Evolutionary conservation across 176 grass and related monocot genomes (phyloP), one percentile per base, ranked within the genome.

Genomic region (Alopecurus myosuroides): DNA sequence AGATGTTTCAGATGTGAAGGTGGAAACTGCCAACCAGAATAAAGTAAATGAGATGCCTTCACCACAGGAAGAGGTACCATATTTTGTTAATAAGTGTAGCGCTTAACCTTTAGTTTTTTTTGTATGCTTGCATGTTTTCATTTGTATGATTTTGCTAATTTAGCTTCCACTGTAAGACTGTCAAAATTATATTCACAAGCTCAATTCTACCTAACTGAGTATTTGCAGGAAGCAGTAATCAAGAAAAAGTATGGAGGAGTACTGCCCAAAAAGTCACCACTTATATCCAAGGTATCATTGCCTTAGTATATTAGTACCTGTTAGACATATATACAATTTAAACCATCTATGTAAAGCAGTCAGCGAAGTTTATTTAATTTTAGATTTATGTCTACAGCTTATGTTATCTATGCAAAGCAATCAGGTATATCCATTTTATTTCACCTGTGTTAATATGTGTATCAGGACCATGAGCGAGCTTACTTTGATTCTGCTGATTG

Each of bases 401-500:
- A 36, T 26, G 31, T 35, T 5, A 8, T 81, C 40, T 55, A 23
- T 25, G 23, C 41, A 28, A 11, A 88, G 26, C 81, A 78, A 2
- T 72, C 31, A 86, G 56, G 41, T 15, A 79, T 79, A 68, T 73
- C 70, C 5, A 37, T 74, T 22, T 58, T 35, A 17, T 26, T 77
- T 86, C 49, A 75, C 34, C 18, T 53, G 28, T 86, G 48, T 75
- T 69, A 18, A 74, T 82, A 49, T 91, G 22, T 71, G 40, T 79
- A 42, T 62, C 81, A 96, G 94, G 94, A 96, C 40, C 94, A 97
- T 86, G 94, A 97, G 72, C 76, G 91, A 20, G 94, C 94, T 63
- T 94, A 70, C 79, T 97, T 97, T 71, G 91, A 97, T 89, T 97
- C 94, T 69, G 94, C 89, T 88, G 94, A 97, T 82, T 97, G 91